Base-by-base conservation (phyloP, 129 eudicot species). In the Rutidosis leptorrhynchoides region DNA sequence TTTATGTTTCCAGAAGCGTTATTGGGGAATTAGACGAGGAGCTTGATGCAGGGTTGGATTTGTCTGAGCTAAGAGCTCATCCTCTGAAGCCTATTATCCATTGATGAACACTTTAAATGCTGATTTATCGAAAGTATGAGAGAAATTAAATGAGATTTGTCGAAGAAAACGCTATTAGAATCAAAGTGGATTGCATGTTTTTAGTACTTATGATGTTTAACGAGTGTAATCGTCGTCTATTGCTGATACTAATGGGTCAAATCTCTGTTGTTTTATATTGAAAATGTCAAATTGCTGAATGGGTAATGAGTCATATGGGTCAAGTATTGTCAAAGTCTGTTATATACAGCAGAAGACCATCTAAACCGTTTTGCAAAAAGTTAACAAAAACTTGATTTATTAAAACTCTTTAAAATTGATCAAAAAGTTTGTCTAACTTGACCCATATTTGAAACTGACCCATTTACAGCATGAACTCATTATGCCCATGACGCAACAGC, bases 21-120 rank as follows among this genome's bases (percentile, higher is more conserved):
- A 85, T 91, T 33, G 97, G 97, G 64, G 97, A 76, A 64, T 20
- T 76, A 48, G 80, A 76, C 54, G 80, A 76, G 43, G 97, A 91
- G 58, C 80, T 87, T 60, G 97, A 91, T 40, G 90, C 85, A 32
- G 80, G 81, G 80, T 43, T 91, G 73, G 88, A 91, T 51, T 67
- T 87, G 40, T 82, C 95, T 4, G 80, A 87, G 68, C 76, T 90
- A 57, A 82, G 97, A 79, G 97, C 89, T 76, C 97, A 90, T 70
- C 95, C 97, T 54, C 65, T 90, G 69, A 90, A 84, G 82, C 97
- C 97, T 17, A 89, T 90, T 48, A 87, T 90, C 74, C 97, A 90
- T 58, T 87, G 59, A 78, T 74, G 64, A 32, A 56, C 28, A 29
- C 45, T 58, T 51, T 67, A 42, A 60, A 68, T 68, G 65, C 26